Evolutionary conservation across 2,329 filamentous ascomycete species (phyloP).

Genomic region (Curvularia verruculosa): DNA sequence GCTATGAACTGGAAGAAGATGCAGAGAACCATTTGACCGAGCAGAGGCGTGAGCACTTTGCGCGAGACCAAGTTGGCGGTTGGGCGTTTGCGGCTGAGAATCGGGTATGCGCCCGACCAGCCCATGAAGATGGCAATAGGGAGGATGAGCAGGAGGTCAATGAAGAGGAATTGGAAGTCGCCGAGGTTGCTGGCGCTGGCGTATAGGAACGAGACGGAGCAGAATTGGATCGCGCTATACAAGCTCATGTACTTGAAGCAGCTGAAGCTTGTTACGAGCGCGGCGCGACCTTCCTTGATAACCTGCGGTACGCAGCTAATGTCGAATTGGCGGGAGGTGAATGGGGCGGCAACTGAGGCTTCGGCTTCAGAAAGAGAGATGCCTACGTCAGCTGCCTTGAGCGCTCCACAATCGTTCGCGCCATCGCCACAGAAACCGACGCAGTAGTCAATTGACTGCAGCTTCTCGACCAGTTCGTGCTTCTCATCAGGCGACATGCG

Average conservation of each 20-base stretch:
- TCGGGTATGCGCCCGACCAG: slow-evolving; percentile 84
- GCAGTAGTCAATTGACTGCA: slow-evolving; percentile 95
- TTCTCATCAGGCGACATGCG: slow-evolving; percentile 99
- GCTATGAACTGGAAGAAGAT: slow-evolving; percentile 76
- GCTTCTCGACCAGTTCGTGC: slow-evolving; percentile 94
- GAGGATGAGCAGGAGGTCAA: slow-evolving; percentile 88
- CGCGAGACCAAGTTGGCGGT: slow-evolving; percentile 90
- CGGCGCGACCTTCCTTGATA: slow-evolving; percentile 89
- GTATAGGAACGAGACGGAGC: slow-evolving; percentile 94
- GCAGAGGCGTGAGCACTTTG: slow-evolving; percentile 86
- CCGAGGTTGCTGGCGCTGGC: slow-evolving; percentile 91
- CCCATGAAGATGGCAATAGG: slow-evolving; percentile 99
- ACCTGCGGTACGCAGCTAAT: slow-evolving; percentile 94
- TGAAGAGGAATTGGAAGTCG: slow-evolving; percentile 97
- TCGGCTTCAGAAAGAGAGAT: slow-evolving; percentile 97
- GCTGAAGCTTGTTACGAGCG: slow-evolving; percentile 97
- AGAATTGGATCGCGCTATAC: slow-evolving; percentile 99
- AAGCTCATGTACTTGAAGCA: slow-evolving; percentile 99
- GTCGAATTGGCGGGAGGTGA: slow-evolving; percentile 93
- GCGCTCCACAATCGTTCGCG: slow-evolving; percentile 93
- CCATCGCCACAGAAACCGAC: slow-evolving; percentile 97
- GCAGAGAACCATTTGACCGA: slow-evolving; percentile 86
- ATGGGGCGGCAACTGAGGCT: slow-evolving; percentile 96
- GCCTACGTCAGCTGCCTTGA: slow-evolving; percentile 96
- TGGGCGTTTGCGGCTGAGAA: slow-evolving; percentile 81